These are phyloP conservation scores for Aspergillus carlsbadensis DNA, from an alignment of 495 filamentous ascomycete genomes.

Conservation along the genomic window DNA sequence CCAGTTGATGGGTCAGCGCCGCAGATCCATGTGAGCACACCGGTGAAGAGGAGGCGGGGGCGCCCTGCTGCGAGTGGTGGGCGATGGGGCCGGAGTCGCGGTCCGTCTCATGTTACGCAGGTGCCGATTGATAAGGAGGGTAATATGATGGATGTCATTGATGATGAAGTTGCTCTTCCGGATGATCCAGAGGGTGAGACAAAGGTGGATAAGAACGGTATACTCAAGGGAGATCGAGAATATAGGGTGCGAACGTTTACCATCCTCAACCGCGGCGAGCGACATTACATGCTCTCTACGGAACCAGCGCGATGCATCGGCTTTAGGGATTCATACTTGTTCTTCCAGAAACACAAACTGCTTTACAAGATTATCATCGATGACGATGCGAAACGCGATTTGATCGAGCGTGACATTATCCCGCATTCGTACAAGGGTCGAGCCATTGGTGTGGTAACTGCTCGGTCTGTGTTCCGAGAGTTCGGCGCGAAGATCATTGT, in stretches of 20 bases:
- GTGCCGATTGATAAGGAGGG: constrained; percentile 94
- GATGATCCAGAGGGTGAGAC: constrained; percentile 85
- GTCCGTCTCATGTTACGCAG: constrained; percentile 71
- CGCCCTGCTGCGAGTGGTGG: constrained; percentile 67
- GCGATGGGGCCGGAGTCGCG: constrained; percentile 63
- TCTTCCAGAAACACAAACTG: constrained; percentile 95
- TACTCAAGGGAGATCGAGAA: constrained; percentile 76
- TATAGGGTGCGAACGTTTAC: constrained; percentile 95
- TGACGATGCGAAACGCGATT: constrained; percentile 86
- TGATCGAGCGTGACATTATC: constrained; percentile 92
- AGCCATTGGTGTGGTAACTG: constrained; percentile 95
- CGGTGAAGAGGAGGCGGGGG: constrained; percentile 63
- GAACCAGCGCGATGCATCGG: constrained; percentile 95
- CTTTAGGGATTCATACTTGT: constrained; percentile 95
- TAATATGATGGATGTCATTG: constrained; percentile 83
- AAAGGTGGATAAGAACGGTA: constrained; percentile 87
- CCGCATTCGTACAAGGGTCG: constrained; percentile 98
- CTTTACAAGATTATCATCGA: constrained; percentile 95
- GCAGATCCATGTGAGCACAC: constrained; percentile 57
- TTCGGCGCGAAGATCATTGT: constrained; percentile 94
- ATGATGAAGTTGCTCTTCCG: constrained; percentile 88
- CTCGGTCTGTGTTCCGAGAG: constrained; percentile 93
- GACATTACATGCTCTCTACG: constrained; percentile 96
- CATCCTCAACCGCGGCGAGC: constrained; percentile 75
- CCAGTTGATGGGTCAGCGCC: constrained; percentile 55